Percentiles rank a stretch among this genome's conserved stretches.
phyloP scores from a whole-genome alignment of 73 alveolate genomes.

The Paramecium bursaria region DNA sequence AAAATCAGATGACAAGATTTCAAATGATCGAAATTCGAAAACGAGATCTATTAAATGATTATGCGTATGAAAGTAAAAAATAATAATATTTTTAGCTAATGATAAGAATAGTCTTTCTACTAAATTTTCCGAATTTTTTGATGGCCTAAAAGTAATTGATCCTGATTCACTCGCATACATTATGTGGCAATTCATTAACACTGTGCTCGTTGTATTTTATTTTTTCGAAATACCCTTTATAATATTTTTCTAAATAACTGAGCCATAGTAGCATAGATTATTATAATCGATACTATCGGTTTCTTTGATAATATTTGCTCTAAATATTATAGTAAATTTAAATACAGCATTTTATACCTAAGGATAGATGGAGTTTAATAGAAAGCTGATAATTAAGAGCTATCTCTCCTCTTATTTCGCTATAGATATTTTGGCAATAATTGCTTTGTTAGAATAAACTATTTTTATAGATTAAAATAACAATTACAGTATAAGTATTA shows the following conservation, averaged over 20 bases:
- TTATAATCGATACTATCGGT: not conserved
- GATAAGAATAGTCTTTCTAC: not conserved
- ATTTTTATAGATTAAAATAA: not conserved
- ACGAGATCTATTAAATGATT: conserved; percentile 42
- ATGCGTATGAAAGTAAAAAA: conserved; percentile 35
- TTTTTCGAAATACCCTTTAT: conserved; percentile 51
- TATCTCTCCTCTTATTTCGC: not conserved
- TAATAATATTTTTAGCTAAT: not conserved
- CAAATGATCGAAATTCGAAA: conserved; percentile 12
- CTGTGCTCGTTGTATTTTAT: not conserved
- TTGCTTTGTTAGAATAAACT: conserved; percentile 8
- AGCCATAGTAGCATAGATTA: not conserved
- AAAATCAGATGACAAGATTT: not conserved
- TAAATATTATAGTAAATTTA: not conserved
- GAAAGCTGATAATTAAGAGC: not conserved
- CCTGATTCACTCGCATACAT: conserved; percentile 29
- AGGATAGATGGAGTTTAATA: conserved; percentile 32
- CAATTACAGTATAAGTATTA: no score
- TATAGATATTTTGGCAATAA: conserved; percentile 3
- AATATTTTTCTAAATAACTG: not conserved
- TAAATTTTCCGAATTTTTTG: conserved; percentile 7
- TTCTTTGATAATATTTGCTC: not conserved
- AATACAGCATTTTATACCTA: conserved; percentile 38
- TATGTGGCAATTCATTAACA: conserved; percentile 19
- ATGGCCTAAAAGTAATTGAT: conserved; percentile 34